A percentile compares a stretch with the other conserved stretches of the same genome.
phyloP scores from a whole-genome alignment of 1,284 basidiomycete species.

The Fomitopsis schrenkii region DNA sequence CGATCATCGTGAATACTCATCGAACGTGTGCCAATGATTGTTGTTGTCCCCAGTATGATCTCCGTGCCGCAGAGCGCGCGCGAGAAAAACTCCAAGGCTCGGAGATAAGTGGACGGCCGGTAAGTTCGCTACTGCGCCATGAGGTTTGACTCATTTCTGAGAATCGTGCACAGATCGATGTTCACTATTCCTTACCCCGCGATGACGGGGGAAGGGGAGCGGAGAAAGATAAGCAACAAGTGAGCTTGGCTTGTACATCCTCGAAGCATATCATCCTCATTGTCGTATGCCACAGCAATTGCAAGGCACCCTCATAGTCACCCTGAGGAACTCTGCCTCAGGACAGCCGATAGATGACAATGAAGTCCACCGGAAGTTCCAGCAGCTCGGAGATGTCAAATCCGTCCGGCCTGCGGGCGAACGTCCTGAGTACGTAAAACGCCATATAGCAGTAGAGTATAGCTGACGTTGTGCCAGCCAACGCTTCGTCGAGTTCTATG shows the following conservation, averaged over 20 bases:
- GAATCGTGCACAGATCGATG: conserved; percentile 73
- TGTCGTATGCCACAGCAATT: conserved; percentile 39
- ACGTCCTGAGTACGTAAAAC: conserved; percentile 59
- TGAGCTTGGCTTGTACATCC: conserved; percentile 28
- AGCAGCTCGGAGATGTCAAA: conserved; percentile 89
- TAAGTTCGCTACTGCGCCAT: conserved; percentile 36
- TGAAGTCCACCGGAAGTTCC: conserved; percentile 80
- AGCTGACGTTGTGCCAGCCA: conserved; percentile 43
- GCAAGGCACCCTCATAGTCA: conserved; percentile 82
- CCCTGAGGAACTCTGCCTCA: conserved; percentile 64
- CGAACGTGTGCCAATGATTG: background rate
- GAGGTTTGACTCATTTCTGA: background rate
- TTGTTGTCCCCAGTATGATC: conserved; percentile 63
- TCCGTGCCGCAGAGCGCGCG: conserved; percentile 88
- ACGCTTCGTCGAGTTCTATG: conserved; percentile 86
- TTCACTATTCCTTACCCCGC: conserved; percentile 93
- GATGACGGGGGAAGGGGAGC: conserved; percentile 76
- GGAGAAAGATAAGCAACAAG: conserved; percentile 88
- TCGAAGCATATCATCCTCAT: background rate
- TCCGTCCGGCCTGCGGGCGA: conserved; percentile 63
- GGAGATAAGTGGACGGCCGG: conserved; percentile 79
- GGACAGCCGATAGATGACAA: conserved; percentile 75
- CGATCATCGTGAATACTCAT: background rate
- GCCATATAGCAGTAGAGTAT: background rate
- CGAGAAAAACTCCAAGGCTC: conserved; percentile 85